These are phyloP conservation scores for Phytophthora aleatoria DNA, from an alignment of 352 stramenopile species.

Conservation along the genomic window DNA sequence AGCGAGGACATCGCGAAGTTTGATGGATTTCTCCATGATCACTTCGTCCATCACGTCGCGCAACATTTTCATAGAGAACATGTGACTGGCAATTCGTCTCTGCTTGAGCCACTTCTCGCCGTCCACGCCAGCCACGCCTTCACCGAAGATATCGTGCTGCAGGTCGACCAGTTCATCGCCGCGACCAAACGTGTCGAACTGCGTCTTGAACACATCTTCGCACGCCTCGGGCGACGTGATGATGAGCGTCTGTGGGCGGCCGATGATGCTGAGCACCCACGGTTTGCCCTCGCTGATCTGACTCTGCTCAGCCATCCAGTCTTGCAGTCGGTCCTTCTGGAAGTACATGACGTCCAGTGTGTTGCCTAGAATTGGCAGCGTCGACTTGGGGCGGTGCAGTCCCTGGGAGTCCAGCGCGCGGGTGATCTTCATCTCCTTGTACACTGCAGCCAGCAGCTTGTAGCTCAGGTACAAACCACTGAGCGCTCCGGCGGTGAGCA, in stretches of 20 bases:
- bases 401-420: constrained; percentile 35
- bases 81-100: constrained; percentile 75
- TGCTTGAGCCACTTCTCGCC: constrained; percentile 55
- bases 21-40: constrained; percentile 40
- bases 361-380: constrained; percentile 48
- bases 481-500: constrained; percentile 20
- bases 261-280: constrained; percentile 54
- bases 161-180: constrained; percentile 36
- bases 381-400: constrained; percentile 37
- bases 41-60: constrained; percentile 40
- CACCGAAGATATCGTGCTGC: constrained; percentile 52
- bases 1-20: constrained; percentile 39
- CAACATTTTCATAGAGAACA: constrained; percentile 64
- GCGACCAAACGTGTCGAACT: constrained; percentile 59
- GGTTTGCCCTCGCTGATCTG: constrained; percentile 40
- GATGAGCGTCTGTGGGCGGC: constrained; percentile 46
- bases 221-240: constrained; percentile 38
- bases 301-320: constrained; percentile 66
- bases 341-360: constrained; percentile 46
- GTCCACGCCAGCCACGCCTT: constrained; percentile 56
- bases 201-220: constrained; percentile 40
- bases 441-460: constrained; percentile 33
- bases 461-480: constrained; percentile 32
- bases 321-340: constrained; percentile 51
- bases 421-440: constrained; percentile 38